Percentiles rank a stretch among this genome's conserved stretches.
Evolutionary conservation across 2,329 filamentous ascomycete species (phyloP).

Genomic region (Orbilia oligospora): DNA sequence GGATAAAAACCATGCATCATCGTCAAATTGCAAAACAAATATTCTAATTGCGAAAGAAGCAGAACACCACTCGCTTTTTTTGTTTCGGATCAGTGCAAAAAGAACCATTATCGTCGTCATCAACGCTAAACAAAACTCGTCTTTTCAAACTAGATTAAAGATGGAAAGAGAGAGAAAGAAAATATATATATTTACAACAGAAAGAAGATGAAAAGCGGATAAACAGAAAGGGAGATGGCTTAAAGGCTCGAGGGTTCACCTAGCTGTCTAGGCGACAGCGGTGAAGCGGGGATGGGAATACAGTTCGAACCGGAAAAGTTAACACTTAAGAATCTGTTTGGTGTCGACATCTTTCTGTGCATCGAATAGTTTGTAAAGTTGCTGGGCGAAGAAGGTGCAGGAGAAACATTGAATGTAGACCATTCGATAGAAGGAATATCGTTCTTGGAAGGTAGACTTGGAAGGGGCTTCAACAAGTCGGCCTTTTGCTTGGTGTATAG

Average conservation of each 20-base stretch:
- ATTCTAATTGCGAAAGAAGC: slow-evolving; percentile 10
- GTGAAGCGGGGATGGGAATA: slow-evolving; percentile 38
- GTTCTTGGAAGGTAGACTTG: slow-evolving; percentile 27
- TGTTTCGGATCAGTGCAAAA: background rate
- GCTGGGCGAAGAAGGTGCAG: slow-evolving; percentile 7
- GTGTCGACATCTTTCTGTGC: slow-evolving; percentile 55
- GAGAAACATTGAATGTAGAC: slow-evolving; percentile 26
- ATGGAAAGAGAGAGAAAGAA: slow-evolving; percentile 3
- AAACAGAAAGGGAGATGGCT: background rate
- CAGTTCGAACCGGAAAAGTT: slow-evolving; percentile 37
- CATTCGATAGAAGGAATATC: slow-evolving; percentile 40
- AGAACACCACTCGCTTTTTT: background rate
- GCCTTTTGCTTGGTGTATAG: slow-evolving; percentile 40
- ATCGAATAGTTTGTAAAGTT: slow-evolving; percentile 55
- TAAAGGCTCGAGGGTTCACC: slow-evolving; percentile 48
- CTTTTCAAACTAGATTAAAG: slow-evolving; percentile 13
- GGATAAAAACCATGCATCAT: slow-evolving; percentile 26
- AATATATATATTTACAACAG: slow-evolving; percentile 28
- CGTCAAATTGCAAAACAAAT: slow-evolving; percentile 13
- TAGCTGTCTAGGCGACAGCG: slow-evolving; percentile 39
- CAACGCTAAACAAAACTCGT: slow-evolving; percentile 39
- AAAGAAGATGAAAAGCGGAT: background rate
- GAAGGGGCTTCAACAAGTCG: slow-evolving; percentile 51
- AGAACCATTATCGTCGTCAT: slow-evolving; percentile 29
- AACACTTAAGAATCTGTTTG: slow-evolving; percentile 43